phyloP scores from a whole-genome alignment of 768 basidiomycete genomes.

The Calocybe indica region DNA sequence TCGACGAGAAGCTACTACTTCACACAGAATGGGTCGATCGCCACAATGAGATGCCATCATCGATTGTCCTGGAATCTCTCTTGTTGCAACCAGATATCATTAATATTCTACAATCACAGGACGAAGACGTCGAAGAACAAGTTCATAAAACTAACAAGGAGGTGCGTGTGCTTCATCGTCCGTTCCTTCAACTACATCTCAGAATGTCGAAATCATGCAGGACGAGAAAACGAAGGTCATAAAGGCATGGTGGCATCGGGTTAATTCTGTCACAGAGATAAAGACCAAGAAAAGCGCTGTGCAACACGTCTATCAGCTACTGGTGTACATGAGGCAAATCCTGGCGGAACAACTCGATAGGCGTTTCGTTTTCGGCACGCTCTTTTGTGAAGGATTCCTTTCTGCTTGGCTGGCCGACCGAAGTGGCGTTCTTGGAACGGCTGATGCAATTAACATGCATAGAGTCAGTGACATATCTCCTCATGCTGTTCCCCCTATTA shows the following conservation, averaged over 20 bases:
- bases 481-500: background rate
- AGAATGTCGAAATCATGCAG: too few species aligned
- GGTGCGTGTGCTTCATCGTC: too few species aligned
- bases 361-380: slow-evolving; percentile 2
- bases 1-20: too few species aligned
- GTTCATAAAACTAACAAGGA: too few species aligned
- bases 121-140: too few species aligned
- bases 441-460: slow-evolving; percentile 2
- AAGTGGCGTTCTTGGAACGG: slow-evolving; percentile 3
- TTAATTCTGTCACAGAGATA: slow-evolving; percentile 6
- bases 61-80: too few species aligned
- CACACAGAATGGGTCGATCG: too few species aligned
- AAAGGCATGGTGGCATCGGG: slow-evolving; percentile 3
- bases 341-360: slow-evolving; percentile 7
- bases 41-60: too few species aligned
- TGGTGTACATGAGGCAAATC: background rate
- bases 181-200: too few species aligned
- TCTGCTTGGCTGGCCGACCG: slow-evolving; percentile 2
- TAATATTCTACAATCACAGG: too few species aligned
- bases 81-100: too few species aligned
- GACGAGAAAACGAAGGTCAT: too few species aligned
- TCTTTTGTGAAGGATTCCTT: background rate
- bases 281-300: background rate
- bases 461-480: background rate
- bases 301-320: background rate